Evolutionary conservation across 257 asterid species (phyloP).

Genomic region (Sherardia arvensis): DNA sequence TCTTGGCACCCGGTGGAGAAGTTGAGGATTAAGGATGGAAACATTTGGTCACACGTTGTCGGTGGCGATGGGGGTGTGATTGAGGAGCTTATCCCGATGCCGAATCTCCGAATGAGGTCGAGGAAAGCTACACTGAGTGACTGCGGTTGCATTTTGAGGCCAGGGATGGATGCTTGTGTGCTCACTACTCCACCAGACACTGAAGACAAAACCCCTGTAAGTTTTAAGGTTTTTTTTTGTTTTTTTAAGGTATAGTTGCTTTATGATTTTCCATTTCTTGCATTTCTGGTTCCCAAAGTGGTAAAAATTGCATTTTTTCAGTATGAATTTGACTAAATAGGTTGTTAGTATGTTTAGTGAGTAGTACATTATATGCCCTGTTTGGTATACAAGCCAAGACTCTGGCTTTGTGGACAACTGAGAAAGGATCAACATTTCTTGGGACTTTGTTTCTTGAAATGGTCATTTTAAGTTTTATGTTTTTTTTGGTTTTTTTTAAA

Average conservation of each 20-base stretch:
- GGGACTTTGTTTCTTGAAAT: neutral
- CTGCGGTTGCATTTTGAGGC: slow-evolving; percentile 72
- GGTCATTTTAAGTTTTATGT: too few species aligned
- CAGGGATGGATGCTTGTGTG: slow-evolving; percentile 70
- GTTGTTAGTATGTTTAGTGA: too few species aligned
- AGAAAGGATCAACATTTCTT: neutral
- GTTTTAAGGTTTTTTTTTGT: slow-evolving; percentile 3
- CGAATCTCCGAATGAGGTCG: slow-evolving; percentile 69
- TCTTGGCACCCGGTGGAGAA: slow-evolving; percentile 77
- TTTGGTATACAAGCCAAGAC: neutral
- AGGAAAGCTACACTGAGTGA: slow-evolving; percentile 60
- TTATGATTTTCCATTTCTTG: neutral
- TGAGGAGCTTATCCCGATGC: slow-evolving; percentile 49
- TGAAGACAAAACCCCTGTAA: slow-evolving; percentile 44
- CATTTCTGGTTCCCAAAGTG: neutral
- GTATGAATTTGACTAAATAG: neutral
- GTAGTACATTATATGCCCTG: neutral
- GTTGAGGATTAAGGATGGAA: slow-evolving; percentile 43
- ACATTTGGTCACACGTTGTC: slow-evolving; percentile 28
- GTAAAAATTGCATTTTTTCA: neutral
- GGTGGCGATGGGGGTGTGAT: slow-evolving; percentile 28
- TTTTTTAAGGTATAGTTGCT: neutral
- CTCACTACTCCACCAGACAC: slow-evolving; percentile 27
- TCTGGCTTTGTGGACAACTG: neutral
- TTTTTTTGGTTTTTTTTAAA: too few species aligned